Evolutionary conservation across 2,329 filamentous ascomycete species (phyloP), one percentile per base, ranked within the genome.

Genomic region (Elsinoe necatrix): DNA sequence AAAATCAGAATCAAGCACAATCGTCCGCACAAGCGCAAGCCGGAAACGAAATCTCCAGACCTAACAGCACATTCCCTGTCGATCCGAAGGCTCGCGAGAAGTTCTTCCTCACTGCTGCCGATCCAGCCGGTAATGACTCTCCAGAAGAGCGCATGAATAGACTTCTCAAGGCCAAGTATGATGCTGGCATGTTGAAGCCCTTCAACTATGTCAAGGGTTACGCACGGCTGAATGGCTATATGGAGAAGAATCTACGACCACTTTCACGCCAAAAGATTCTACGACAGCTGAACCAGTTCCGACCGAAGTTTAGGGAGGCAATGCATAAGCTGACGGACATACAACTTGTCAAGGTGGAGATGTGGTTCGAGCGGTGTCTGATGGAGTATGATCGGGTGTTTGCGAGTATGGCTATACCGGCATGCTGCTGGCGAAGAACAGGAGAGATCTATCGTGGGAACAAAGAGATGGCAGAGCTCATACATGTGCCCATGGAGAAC

Each of bases 161-260:
- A 64, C 82, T 98, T 5, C 81, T 98, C 57, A 88, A 87, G 69
- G 93, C 93, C 61, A 98, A 98, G 72, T 95, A 95, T 72, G 91
- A 97, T 63, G 93, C 93, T 0, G 93, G 93, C 1, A 79, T 98
- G 66, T 77, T 98, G 58, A 93, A 91, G 67, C 93, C 93, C 1
- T 98, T 98, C 79, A 97, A 97, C 74, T 98, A 98, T 71, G 89
- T 97, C 64, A 95, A 95, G 67, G 93, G 93, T 11, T 98, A 98
- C 70, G 86, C 89, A 9, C 82, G 90, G 29, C 76, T 98, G 48
- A 89, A 90, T 61, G 84, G 86, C 61, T 98, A 96, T 70, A 91
- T 98, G 78, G 90, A 96, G 66, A 83, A 84, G 58, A 85, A 97
- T 68, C 86, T 97, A 68, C 84, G 88, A 55, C 81, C 86, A 21